These are phyloP conservation scores for Metschnikowia gelsemii DNA, from an alignment of 805 yeast species.

Conservation along the genomic window DNA sequence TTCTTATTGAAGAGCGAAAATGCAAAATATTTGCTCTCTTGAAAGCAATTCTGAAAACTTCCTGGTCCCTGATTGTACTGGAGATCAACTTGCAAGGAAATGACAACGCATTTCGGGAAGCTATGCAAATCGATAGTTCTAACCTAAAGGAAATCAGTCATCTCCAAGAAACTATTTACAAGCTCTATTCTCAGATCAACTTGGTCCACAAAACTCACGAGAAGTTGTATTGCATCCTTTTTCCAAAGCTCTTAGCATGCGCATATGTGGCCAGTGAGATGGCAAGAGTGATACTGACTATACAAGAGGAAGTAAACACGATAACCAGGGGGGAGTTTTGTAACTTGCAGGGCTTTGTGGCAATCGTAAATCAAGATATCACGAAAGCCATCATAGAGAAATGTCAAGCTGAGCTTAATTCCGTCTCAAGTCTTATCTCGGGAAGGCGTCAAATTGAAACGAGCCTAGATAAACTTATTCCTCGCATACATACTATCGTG, in stretches of 20 bases:
- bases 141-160: conserved; percentile 20
- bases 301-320: conserved; percentile 10
- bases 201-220: conserved; percentile 7
- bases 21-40: conserved; percentile 28
- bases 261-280: conserved; percentile 5
- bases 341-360: conserved; percentile 21
- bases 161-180: conserved; percentile 27
- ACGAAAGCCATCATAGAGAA: conserved; percentile 19
- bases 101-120: conserved; percentile 17
- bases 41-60: conserved; percentile 1
- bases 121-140: background rate
- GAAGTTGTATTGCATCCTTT: conserved; percentile 4
- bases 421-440: background rate
- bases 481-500: conserved; percentile 20
- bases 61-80: conserved; percentile 15
- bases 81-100: conserved; percentile 24
- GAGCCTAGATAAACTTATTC: background rate
- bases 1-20: conserved; percentile 40
- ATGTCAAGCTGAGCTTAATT: conserved; percentile 15
- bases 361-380: conserved; percentile 27
- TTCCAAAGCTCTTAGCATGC: conserved; percentile 9
- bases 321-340: conserved; percentile 19
- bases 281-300: background rate
- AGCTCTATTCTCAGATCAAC: conserved; percentile 17
- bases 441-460: background rate